A percentile compares a stretch with the other conserved stretches of the same genome.
These are phyloP conservation scores for Curvularia lunata DNA, from an alignment of 2,329 filamentous ascomycete species.

Conservation along the genomic window DNA sequence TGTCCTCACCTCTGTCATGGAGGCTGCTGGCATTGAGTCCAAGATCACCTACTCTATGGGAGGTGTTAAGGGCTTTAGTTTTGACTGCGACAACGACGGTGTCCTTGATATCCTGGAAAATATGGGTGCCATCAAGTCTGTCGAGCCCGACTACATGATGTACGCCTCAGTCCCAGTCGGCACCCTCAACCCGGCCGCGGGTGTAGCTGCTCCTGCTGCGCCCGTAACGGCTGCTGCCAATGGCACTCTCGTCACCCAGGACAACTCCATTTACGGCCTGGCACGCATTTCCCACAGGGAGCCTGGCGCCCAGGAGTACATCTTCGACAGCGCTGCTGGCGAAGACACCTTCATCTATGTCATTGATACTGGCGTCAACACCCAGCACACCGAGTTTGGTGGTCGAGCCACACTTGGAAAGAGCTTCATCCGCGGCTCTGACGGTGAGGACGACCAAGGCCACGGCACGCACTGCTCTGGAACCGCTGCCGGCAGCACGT, in stretches of 20 bases:
- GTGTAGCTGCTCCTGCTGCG: not conserved
- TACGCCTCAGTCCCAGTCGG: not conserved
- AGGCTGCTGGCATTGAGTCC: not conserved
- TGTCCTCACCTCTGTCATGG: not conserved
- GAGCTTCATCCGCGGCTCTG: conserved; percentile 29
- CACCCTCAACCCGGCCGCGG: not conserved
- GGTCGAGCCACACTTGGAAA: conserved; percentile 40
- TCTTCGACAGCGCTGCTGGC: conserved; percentile 48
- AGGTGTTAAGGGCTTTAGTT: not conserved
- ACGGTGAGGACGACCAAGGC: conserved; percentile 34
- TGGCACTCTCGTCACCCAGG: not conserved
- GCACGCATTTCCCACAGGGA: conserved; percentile 45
- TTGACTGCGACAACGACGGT: not conserved
- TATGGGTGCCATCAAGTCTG: not conserved
- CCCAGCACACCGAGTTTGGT: conserved; percentile 56
- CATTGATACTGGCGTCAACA: conserved; percentile 67
- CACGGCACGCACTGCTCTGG: conserved; percentile 21
- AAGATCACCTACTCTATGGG: not conserved
- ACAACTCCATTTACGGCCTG: conserved; percentile 42
- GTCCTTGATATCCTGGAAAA: not conserved
- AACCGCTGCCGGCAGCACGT: conserved; percentile 37
- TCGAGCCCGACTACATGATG: conserved; percentile 2
- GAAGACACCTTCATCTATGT: conserved; percentile 61
- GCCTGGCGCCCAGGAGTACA: conserved; percentile 40
- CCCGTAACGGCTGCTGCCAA: not conserved